Base-by-base conservation (phyloP, 495 filamentous ascomycete genomes). In the Aspergillus cristatus region DNA sequence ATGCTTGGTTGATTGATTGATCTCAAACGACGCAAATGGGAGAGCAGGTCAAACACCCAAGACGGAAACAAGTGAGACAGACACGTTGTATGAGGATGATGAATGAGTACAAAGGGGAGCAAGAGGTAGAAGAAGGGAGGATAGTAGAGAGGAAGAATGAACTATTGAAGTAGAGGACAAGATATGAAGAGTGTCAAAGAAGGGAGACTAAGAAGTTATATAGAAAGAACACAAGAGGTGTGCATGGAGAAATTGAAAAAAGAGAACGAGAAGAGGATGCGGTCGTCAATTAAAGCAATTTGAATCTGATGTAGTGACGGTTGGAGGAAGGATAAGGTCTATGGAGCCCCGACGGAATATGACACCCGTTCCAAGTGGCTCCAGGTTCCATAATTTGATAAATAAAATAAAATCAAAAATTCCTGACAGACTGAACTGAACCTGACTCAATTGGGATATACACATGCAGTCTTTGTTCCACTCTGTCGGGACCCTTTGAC, bases 381-480 rank as follows among this genome's bases (percentile, higher is more conserved):
- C n/a, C n/a, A n/a, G n/a, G n/a, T n/a, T 24, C 8, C 20, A 24
- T 24, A 24, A 4, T 24, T 24, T 24, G 4, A 4, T 4, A 24
- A 24, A 24, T 24, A 24, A 24, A 24, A 24, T 24, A 24, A 24
- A 24, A 24, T 4, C 8, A 24, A 24, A 24, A 24, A n/a, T n/a
- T n/a, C n/a, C n/a, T n/a, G n/a, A n/a, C n/a, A n/a, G n/a, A n/a
- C n/a, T n/a, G n/a, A n/a, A n/a, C n/a, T n/a, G n/a, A n/a, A n/a
- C n/a, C n/a, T n/a, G n/a, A n/a, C n/a, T n/a, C n/a, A n/a, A n/a
- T n/a, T n/a, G n/a, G 28, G 28, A 29, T 29, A 29, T 29, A 29
- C n/a, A n/a, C n/a, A n/a, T n/a, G n/a, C 20, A 4, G 38, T 51
- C 44, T 50, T 48, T 50, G 47, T 51, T 46, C 43, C 52, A 49